Conservation (phyloP, 2,329 filamentous ascomycete species). For the Ilyonectria mors-panacis region DNA sequence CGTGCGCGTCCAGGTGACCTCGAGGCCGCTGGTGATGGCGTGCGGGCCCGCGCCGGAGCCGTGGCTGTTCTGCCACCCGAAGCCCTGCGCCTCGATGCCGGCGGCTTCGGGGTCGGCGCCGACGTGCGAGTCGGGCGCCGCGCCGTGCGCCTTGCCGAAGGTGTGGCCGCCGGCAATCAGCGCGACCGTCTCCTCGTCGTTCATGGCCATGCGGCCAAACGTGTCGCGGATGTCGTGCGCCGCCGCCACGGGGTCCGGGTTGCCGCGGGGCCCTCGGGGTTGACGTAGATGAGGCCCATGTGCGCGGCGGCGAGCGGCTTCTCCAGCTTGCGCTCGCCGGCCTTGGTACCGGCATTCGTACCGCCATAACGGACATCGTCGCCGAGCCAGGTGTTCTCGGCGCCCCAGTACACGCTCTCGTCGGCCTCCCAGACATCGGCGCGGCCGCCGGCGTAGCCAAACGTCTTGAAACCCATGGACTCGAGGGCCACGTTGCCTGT, state of each 20-base stretch:
- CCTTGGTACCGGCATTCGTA: conserved; percentile 37
- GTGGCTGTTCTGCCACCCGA: conserved; percentile 79
- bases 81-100: conserved; percentile 74
- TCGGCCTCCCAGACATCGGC: conserved; percentile 82
- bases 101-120: conserved; percentile 78
- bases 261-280: conserved; percentile 82
- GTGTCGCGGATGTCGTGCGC: conserved; percentile 81
- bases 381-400: conserved; percentile 77
- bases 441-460: conserved; percentile 81
- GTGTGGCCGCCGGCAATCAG: conserved; percentile 83
- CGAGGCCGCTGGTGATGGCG: conserved; percentile 82
- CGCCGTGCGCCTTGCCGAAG: conserved; percentile 87
- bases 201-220: conserved; percentile 86
- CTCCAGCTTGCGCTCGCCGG: conserved; percentile 70
- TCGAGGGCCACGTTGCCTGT: conserved; percentile 84
- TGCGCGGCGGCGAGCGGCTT: conserved; percentile 74
- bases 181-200: conserved; percentile 84
- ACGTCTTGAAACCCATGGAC: conserved; percentile 81
- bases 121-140: conserved; percentile 61
- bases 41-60: conserved; percentile 78
- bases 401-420: conserved; percentile 83
- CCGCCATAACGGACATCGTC: conserved; percentile 79
- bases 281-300: conserved; percentile 87
- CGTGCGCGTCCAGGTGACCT: conserved; percentile 85
- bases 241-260: conserved; percentile 77